Base-by-base conservation (phyloP, 2,329 filamentous ascomycete species). In the Aspergillus viridinutans region DNA sequence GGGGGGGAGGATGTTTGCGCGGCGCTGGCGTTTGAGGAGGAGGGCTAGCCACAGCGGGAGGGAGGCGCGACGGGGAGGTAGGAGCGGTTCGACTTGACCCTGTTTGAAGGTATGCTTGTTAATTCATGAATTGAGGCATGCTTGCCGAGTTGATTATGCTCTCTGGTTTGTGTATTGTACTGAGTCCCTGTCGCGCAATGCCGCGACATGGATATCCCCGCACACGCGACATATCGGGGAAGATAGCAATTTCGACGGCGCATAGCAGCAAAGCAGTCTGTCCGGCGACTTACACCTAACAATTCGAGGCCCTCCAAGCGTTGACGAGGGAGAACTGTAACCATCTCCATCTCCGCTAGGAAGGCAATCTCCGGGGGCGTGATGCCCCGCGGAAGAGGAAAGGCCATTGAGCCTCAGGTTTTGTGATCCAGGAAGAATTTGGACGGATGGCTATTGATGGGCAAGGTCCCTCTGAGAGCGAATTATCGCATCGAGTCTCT, bases 321-420 rank as follows among this genome's bases (percentile, higher is more conserved):
- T 74, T 97, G 92, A 54, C 94, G 90, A 38, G 94, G 94, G 51
- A 97, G 86, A 23, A 99, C 84, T 0, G 92, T 97, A 55, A 99
- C 89, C 68, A 91, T 85, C 78, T 97, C 93, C 92, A 97, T 97
- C 78, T 99, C 94, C 75, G 92, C 96, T 28, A 97, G 80, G 70
- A 97, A 99, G 52, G 92, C 90, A 49, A 95, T 89, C 78, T 99
- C 94, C 62, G 90, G 82, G 58, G 94, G 91, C 66, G 90, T 88
- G 48, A 97, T 83, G 74, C 88, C 84, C 61, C 82, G 79, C 42
- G 83, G 82, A 45, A 86, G 78, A 61, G 83, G 83, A 63, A 86
- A 81, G 52, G 84, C 84, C 85, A 87, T 87, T 54, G 64, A 59
- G 48, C 57, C 56, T 62, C 58, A 53, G 32, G 29, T 6, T 21